phyloP scores from a whole-genome alignment of 345 rosid species.

The Syzygium jambos region DNA sequence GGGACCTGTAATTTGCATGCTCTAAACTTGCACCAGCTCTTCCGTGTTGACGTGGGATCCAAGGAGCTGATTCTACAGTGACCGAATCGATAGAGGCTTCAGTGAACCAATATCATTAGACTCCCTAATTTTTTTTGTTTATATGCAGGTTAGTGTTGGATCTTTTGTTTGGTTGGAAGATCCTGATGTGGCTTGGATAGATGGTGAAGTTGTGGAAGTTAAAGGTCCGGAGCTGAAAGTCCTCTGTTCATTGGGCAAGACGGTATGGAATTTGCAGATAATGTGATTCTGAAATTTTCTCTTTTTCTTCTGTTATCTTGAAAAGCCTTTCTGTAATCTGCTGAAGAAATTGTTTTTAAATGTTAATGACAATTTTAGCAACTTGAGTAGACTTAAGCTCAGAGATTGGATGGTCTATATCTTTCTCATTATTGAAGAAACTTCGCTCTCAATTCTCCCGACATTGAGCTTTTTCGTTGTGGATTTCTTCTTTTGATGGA shows the following conservation, averaged over 20 bases:
- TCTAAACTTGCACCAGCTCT: not conserved
- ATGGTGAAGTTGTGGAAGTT: conserved; percentile 76
- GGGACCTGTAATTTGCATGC: not conserved
- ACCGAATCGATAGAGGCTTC: not conserved
- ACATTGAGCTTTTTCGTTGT: not conserved
- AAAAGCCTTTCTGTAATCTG: not conserved
- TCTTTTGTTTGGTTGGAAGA: conserved; percentile 93
- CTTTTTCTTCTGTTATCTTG: not conserved
- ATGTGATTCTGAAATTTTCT: not conserved
- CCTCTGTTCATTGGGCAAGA: conserved; percentile 76
- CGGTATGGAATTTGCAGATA: conserved; percentile 27
- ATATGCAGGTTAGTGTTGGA: conserved; percentile 69
- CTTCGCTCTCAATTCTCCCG: not conserved
- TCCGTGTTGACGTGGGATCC: not conserved
- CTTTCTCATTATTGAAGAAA: not conserved
- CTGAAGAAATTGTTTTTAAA: not conserved
- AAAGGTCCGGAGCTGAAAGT: conserved; percentile 67
- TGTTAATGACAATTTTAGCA: not conserved
- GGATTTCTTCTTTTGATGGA: not conserved
- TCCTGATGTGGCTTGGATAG: conserved; percentile 81
- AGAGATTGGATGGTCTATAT: not conserved
- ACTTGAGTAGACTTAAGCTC: not conserved
- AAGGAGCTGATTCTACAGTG: too few relatives aligned
- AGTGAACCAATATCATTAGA: not conserved
- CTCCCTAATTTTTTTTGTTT: not conserved